A percentile compares a stretch with the other conserved stretches of the same genome.
Evolutionary conservation across 2,329 filamentous ascomycete species (phyloP).

Genomic region (Claviceps sp.): DNA sequence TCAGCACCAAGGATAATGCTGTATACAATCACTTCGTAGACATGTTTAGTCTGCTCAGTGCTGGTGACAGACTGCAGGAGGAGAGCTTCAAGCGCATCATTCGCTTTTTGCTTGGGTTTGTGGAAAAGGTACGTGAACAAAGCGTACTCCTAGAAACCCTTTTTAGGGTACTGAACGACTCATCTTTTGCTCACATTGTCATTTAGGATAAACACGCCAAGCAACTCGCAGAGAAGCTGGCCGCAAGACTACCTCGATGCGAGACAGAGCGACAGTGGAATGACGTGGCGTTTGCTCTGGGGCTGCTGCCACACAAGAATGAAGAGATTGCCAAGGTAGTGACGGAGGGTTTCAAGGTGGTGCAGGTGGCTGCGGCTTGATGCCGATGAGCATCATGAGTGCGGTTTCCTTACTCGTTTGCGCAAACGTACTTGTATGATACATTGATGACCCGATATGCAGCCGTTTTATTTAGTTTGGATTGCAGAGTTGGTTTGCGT

Average conservation of each 20-base stretch:
- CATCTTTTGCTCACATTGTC: slow-evolving; percentile 1
- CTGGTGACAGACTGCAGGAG: slow-evolving; percentile 68
- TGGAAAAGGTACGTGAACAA: slow-evolving; percentile 67
- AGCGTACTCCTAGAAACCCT: background rate
- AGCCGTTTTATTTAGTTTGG: background rate
- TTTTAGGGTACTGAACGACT: slow-evolving; percentile 10
- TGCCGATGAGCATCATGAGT: background rate
- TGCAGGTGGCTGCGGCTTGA: slow-evolving; percentile 47
- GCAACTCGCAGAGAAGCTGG: slow-evolving; percentile 84
- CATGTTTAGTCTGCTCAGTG: slow-evolving; percentile 89
- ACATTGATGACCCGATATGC: background rate
- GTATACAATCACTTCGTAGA: slow-evolving; percentile 99
- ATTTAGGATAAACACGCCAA: slow-evolving; percentile 87
- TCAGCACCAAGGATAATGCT: slow-evolving; percentile 95
- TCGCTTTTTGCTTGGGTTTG: slow-evolving; percentile 86
- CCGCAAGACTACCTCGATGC: slow-evolving; percentile 70
- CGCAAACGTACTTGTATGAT: background rate
- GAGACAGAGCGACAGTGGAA: slow-evolving; percentile 95
- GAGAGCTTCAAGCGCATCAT: slow-evolving; percentile 78
- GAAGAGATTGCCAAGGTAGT: slow-evolving; percentile 74
- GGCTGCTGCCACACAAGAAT: slow-evolving; percentile 82
- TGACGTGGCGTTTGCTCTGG: slow-evolving; percentile 86
- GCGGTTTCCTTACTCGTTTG: background rate
- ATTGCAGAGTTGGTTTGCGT: background rate
- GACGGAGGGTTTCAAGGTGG: slow-evolving; percentile 60